These are phyloP conservation scores for Ephemerocybe angulata DNA, from an alignment of 768 basidiomycete genomes.

Conservation along the genomic window DNA sequence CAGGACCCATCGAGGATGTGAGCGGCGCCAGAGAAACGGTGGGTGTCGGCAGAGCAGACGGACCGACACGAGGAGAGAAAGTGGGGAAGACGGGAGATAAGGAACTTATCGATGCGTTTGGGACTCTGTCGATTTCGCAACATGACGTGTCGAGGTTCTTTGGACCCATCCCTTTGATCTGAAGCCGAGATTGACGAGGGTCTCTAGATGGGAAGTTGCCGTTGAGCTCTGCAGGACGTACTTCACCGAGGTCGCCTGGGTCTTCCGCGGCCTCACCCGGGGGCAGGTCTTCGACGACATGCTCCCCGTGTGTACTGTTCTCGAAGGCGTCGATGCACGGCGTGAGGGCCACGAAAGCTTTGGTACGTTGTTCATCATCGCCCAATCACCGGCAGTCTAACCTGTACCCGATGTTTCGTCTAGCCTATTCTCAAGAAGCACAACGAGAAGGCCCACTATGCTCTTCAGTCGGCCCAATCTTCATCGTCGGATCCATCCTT, in stretches of 20 bases:
- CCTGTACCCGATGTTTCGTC: background rate
- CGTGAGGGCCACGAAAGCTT: conserved; percentile 60
- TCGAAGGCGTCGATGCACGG: conserved; percentile 54
- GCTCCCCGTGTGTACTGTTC: conserved; percentile 57
- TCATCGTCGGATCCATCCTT: conserved; percentile 27
- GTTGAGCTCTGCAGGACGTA: conserved; percentile 59
- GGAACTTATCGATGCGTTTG: conserved; percentile 55
- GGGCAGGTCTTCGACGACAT: conserved; percentile 66
- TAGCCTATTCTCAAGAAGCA: conserved; percentile 60
- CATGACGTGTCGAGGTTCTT: conserved; percentile 61
- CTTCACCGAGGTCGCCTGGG: conserved; percentile 58
- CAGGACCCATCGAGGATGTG: background rate
- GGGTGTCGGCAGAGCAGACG: conserved; percentile 4
- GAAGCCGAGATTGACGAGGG: no score
- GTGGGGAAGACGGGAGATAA: no score
- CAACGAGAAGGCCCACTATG: conserved; percentile 62
- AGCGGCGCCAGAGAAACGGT: background rate
- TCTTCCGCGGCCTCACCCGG: conserved; percentile 58
- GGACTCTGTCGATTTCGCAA: conserved; percentile 58
- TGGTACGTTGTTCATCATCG: conserved; percentile 38
- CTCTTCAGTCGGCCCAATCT: conserved; percentile 41
- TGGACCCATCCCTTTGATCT: no score
- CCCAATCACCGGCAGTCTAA: background rate
- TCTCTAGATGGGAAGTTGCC: conserved; percentile 50
- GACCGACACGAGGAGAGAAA: conserved; percentile 12